Base-by-base conservation (phyloP, 2,329 filamentous ascomycete species). In the Mycosphaerella arachidis region DNA sequence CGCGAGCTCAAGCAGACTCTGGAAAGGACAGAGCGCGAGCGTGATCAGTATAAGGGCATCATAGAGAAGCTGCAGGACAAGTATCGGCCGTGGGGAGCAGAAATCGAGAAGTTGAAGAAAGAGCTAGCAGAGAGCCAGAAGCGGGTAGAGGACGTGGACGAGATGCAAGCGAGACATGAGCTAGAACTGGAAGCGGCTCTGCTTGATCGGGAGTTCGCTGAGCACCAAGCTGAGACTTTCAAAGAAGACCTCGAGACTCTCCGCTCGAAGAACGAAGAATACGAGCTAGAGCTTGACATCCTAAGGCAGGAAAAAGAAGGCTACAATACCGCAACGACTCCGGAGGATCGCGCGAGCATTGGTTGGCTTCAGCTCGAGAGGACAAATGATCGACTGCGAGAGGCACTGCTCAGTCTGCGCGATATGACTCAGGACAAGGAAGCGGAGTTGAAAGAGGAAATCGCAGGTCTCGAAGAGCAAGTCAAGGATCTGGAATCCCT, bases 141-240 rank as follows among this genome's bases (percentile, higher is more conserved):
- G 20, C 84, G 84, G 52, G 81, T 92, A 20, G 86, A 89, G 58
- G 80, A 85, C 24, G 79, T 94, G 2, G 90, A 93, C 67, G 81
- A 83, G 31, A 80, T 89, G 56, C 88, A 94, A 71, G 89, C 90
- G 7, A 92, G 97, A 66, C 87, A 95, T 73, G 94, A 97, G 31
- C 84, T 87, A 3, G 85, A 89, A 6, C 78, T 97, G 70, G 94
- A 99, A 75, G 84, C 94, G 75, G 91, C 92, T 6, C 88, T 90
- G 0, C 79, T 99, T 29, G 94, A 99, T 72, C 86, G 91, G 48
- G 93, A 99, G 74, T 96, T 97, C 90, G 94, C 94, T 0, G 92
- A 99, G 74, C 93, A 97, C 75, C 91, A 87, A 48, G 88, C 90
- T 0, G 94, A 97, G 66, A 86, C 88, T 18, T 80, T 89, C 54